Conservation (phyloP, 148 eudicot genomes). For the Cornus kousa region DNA sequence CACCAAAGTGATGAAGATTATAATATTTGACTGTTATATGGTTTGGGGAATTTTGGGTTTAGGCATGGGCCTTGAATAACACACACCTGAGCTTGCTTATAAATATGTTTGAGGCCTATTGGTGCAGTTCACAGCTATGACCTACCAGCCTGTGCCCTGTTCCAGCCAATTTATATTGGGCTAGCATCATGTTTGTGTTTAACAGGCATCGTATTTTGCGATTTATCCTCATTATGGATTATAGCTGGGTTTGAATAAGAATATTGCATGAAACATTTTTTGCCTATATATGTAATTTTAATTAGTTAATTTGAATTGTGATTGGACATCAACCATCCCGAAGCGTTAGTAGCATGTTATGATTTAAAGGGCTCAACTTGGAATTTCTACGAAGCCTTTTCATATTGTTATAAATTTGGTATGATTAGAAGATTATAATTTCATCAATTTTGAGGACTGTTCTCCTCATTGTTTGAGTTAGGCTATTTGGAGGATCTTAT, state of each 20-base stretch:
- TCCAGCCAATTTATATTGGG: not conserved
- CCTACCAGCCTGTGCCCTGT: not conserved
- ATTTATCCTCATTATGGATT: not conserved
- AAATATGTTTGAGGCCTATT: not conserved
- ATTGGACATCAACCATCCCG: not conserved
- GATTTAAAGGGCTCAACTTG: not conserved
- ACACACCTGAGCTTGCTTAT: no score
- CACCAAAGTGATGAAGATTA: not conserved
- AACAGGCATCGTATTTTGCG: not conserved
- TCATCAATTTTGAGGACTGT: not conserved
- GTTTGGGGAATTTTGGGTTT: no score
- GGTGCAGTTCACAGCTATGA: not conserved
- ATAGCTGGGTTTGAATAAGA: not conserved
- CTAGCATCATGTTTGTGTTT: not conserved
- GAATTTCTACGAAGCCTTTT: not conserved
- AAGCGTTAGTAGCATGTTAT: not conserved
- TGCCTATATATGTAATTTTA: not conserved
- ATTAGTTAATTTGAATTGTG: not conserved
- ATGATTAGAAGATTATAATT: not conserved
- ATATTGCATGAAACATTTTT: not conserved
- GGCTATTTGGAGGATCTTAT: not conserved
- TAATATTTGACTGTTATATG: no score
- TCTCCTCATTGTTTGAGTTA: not conserved
- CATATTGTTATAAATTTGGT: not conserved
- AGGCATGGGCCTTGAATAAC: no score